phyloP scores from a whole-genome alignment of 2,329 filamentous ascomycete species.

The Aspergillus carbonarius region DNA sequence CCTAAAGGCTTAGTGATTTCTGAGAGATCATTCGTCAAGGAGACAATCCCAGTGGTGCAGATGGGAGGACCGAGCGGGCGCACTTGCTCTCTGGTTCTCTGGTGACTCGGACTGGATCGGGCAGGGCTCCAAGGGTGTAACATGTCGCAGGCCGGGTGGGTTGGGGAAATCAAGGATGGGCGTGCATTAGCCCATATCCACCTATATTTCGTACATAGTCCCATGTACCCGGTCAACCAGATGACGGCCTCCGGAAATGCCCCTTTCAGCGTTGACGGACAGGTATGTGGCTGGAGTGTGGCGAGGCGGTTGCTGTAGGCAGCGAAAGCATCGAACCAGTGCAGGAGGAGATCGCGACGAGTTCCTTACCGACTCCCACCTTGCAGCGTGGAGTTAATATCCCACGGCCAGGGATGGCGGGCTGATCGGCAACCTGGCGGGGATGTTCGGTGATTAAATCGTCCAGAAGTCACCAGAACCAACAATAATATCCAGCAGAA shows the following conservation, averaged over 20 bases:
- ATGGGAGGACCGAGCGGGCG: not conserved
- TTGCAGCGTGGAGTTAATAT: conserved; percentile 1
- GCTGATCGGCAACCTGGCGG: not conserved
- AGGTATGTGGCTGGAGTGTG: not conserved
- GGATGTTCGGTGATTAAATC: conserved; percentile 2
- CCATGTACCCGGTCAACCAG: not conserved
- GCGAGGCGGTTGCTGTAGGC: not conserved
- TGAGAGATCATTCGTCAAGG: not conserved
- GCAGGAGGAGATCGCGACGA: not conserved
- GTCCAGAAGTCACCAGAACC: not conserved
- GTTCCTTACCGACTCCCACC: conserved; percentile 1
- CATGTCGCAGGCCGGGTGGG: not conserved
- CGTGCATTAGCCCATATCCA: conserved; percentile 2
- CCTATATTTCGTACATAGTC: conserved; percentile 1
- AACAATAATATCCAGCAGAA: not conserved
- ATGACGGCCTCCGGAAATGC: not conserved
- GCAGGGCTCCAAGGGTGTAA: not conserved
- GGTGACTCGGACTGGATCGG: not conserved
- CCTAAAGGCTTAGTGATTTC: not conserved
- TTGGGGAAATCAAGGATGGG: conserved; percentile 1
- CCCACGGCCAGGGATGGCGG: not conserved
- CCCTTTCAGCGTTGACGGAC: not conserved
- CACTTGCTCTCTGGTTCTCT: not conserved
- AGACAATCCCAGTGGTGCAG: not conserved
- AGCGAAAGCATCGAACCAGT: not conserved